Base-by-base conservation (phyloP, 169 alveolate species). In the Plasmodium vinckei region DNA sequence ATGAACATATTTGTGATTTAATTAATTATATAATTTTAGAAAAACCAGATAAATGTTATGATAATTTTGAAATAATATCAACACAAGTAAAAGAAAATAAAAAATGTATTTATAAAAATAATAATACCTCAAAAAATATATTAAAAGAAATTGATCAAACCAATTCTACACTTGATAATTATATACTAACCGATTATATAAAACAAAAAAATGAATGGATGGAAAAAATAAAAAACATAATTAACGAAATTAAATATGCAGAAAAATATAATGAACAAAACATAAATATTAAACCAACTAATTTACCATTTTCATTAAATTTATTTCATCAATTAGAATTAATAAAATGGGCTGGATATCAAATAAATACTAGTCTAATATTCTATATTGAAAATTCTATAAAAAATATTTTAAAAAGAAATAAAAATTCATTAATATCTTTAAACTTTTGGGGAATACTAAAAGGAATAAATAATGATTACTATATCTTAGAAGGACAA, bases 341-440 rank as follows among this genome's bases (percentile, higher is more conserved):
- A 77, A 77, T 77, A 27, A 77, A 77, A 54, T 77, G 88, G 88
- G 88, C 88, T 23, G 88, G 88, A 5, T 77, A 77, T 19, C 56
- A 61, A 10, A 65, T 77, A n/a, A 68, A 68, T 51, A 77, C 54
- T 6, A 33, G 53, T 77, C 49, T 69, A 49, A 57, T 77, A 46
- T 77, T 51, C 51, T 56, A 63, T 57, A 47, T 77, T 5, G 65
- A 64, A 27, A 42, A 61, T 10, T 77, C 88, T 19, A 42, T 77
- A 42, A 77, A 77, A 77, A 25, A 51, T 21, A 69, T 77, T n/a
- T 15, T 77, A 19, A 27, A 77, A 64, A 25, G 63, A 77, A 63
- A 77, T 49, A 77, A 77, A 47, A 53, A 77, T 49, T 56, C 63
- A 63, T 39, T 77, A 21, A 17, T 19, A 5, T 77, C 75, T 9